Percentiles rank a stretch among this genome's conserved stretches.
These are phyloP conservation scores for Rubia tinctorum DNA, from an alignment of 305 asterid species.

Conservation along the genomic window DNA sequence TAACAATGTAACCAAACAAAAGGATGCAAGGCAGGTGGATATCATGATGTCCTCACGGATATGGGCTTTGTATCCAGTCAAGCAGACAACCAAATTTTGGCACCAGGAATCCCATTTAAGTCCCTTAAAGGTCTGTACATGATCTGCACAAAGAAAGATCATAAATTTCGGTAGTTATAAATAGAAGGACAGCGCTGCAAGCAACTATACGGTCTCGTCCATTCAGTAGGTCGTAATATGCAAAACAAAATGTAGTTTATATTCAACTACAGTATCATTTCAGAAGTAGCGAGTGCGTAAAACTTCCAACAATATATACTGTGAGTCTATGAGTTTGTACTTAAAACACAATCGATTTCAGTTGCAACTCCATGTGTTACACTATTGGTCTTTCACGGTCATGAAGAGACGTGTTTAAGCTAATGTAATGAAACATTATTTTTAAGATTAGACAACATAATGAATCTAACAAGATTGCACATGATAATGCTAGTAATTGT, in stretches of 20 bases:
- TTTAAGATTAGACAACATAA: no score
- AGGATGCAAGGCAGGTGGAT: conserved; percentile 18
- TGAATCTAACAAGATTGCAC: no score
- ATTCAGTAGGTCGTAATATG: background rate
- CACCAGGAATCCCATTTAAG: conserved; percentile 77
- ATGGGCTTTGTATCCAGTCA: conserved; percentile 80
- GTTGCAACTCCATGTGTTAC: no score
- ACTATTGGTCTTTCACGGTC: no score
- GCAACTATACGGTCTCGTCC: background rate
- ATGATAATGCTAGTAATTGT: no score
- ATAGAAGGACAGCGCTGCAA: background rate
- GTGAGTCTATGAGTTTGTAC: no score
- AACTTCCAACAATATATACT: no score
- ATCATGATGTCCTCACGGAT: conserved; percentile 90
- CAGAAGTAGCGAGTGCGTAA: no score
- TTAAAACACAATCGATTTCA: no score
- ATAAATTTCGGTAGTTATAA: conserved; percentile 11
- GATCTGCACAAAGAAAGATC: conserved; percentile 37
- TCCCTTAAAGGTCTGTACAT: conserved; percentile 67
- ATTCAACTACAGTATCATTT: no score
- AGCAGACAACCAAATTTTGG: conserved; percentile 62
- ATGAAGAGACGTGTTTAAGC: no score
- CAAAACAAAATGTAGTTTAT: background rate
- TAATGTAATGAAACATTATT: no score
- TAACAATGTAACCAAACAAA: background rate